A percentile compares a stretch with the other conserved stretches of the same genome.
phyloP scores from a whole-genome alignment of 805 yeast genomes.

The Cyberlindnera japonica region DNA sequence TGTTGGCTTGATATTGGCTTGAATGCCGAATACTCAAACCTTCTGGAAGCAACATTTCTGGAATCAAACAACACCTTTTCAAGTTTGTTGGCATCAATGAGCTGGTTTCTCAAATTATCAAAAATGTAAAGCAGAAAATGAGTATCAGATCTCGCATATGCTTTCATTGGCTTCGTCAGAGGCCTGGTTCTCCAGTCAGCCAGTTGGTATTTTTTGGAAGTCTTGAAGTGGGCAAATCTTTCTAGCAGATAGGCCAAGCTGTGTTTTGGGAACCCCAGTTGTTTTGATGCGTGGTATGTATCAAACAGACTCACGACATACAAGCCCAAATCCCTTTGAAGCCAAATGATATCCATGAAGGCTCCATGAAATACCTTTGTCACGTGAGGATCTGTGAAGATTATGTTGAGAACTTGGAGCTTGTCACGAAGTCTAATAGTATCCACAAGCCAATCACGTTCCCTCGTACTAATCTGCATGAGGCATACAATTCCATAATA shows the following conservation, averaged over 20 bases:
- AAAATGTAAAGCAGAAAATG: conserved; percentile 83
- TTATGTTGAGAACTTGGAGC: conserved; percentile 58
- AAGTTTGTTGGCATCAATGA: conserved; percentile 48
- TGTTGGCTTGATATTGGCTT: conserved; percentile 36
- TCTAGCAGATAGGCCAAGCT: conserved; percentile 84
- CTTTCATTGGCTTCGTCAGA: conserved; percentile 63
- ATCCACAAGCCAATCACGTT: conserved; percentile 84
- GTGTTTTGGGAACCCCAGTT: conserved; percentile 74
- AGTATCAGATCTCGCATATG: conserved; percentile 93
- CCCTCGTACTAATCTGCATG: conserved; percentile 85
- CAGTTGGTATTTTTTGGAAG: conserved; percentile 90
- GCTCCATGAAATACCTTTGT: conserved; percentile 96
- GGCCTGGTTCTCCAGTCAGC: conserved; percentile 98
- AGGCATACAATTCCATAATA: conserved; percentile 88
- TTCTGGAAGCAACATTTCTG: conserved; percentile 70
- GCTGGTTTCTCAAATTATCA: conserved; percentile 63
- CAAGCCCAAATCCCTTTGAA: conserved; percentile 91
- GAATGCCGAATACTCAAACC: conserved; percentile 77
- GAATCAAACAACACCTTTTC: conserved; percentile 70
- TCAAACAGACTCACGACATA: conserved; percentile 89
- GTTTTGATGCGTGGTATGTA: conserved; percentile 84
- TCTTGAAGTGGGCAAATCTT: conserved; percentile 72
- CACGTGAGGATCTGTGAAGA: conserved; percentile 78
- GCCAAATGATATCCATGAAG: conserved; percentile 93
- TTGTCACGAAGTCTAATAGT: conserved; percentile 77